Conservation (phyloP, 2,329 filamentous ascomycete species). For the Phaeosphaeriaceae sp. region DNA sequence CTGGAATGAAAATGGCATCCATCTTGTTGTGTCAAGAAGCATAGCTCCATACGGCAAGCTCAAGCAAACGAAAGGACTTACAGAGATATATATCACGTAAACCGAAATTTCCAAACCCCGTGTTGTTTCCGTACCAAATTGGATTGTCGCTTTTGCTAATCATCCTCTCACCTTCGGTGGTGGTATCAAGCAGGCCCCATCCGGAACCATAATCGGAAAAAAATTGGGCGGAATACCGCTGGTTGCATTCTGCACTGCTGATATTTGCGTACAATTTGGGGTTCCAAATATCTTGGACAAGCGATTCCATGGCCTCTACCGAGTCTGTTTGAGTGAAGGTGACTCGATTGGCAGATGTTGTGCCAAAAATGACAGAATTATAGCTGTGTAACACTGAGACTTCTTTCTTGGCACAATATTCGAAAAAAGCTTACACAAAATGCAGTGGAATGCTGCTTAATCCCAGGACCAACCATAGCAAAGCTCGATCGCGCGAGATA, state of each 20-base stretch:
- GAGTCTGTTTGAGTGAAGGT: not conserved
- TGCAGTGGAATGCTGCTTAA: slow-evolving; percentile 19
- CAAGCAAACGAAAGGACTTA: not conserved
- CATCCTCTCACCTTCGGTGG: too few species aligned
- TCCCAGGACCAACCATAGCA: slow-evolving; percentile 14
- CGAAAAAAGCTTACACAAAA: slow-evolving; percentile 15
- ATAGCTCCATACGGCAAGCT: not conserved
- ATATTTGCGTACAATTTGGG: not conserved
- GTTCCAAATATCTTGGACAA: not conserved
- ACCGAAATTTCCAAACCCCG: too few species aligned
- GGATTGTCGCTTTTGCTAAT: too few species aligned
- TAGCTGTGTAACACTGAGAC: slow-evolving; percentile 25
- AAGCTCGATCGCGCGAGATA: slow-evolving; percentile 3
- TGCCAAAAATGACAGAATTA: slow-evolving; percentile 29
- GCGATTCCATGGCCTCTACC: not conserved
- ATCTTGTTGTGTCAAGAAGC: not conserved
- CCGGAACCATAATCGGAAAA: not conserved
- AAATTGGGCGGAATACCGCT: not conserved
- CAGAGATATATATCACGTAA: not conserved
- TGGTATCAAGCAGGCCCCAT: not conserved
- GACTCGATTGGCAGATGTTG: slow-evolving; percentile 15
- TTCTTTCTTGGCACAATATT: too few species aligned
- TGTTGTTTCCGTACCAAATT: too few species aligned
- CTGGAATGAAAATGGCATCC: too few species aligned
- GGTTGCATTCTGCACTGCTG: not conserved